Base-by-base conservation (phyloP, 352 stramenopile species). In the Phytophthora quininea region DNA sequence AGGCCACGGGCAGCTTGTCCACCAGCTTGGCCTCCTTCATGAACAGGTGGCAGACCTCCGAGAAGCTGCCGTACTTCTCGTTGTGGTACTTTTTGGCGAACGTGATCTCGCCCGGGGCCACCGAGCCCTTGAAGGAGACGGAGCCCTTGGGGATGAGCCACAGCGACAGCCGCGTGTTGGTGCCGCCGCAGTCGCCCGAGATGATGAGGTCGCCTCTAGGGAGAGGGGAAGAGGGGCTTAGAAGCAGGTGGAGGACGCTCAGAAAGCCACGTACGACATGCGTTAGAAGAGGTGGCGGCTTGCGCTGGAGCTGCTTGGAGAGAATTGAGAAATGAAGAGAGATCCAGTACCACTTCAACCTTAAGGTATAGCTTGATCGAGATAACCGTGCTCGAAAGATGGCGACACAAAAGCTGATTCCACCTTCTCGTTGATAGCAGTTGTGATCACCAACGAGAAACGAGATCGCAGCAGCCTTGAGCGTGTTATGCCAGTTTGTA, bases 141-240 rank as follows among this genome's bases (percentile, higher is more conserved):
- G 75, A 72, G 52, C 74, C 83, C 29, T 81, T 73, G 30, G 85
- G 88, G 57, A 97, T 88, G 33, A 86, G 76, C 80, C 87, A 96
- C 27, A 98, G 79, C 76, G 90, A 90, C 58, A 99, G 87, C 15
- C 97, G 91, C 62, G 92, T 98, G 80, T 99, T 99, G 61, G 97
- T 99, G 64, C 97, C 97, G 65, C 97, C 97, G 63, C 98, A 98
- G 81, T 99, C 97, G 54, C 93, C 97, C 10, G 86, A 93, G 38
- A 95, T 90, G 54, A 95, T 89, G 24, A 95, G 70, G 67, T 95
- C 85, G 54, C 82, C 80, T 38, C 83, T 91, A 27, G 24, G 24
- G 29, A 55, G 47, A 42, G 27, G 38, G 19, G 15, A 14, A 47
- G 15, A 6, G 6, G 19, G 15, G 12, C 19, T 24, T n/a, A 8